These are phyloP conservation scores for Chlorophyllum brunneum DNA, from an alignment of 768 basidiomycete species.

Conservation along the genomic window DNA sequence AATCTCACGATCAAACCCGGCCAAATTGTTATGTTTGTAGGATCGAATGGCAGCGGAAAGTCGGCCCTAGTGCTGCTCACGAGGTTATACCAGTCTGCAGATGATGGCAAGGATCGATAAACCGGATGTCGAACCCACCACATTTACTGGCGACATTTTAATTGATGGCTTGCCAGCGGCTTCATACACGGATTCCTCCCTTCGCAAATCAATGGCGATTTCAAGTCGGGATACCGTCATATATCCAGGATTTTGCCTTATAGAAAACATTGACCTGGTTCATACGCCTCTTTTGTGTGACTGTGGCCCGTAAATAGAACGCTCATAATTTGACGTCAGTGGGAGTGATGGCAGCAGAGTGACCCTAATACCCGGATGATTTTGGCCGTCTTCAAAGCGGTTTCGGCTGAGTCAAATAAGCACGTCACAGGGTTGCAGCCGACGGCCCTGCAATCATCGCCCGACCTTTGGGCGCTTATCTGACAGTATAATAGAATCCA, in stretches of 20 bases:
- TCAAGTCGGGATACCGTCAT: conserved; percentile 33
- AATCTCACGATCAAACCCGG: conserved; percentile 33
- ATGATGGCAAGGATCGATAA: no score
- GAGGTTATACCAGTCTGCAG: conserved; percentile 28
- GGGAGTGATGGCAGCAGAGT: no score
- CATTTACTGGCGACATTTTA: conserved; percentile 27
- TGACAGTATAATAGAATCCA: no score
- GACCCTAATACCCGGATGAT: no score
- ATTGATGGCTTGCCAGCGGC: conserved; percentile 29
- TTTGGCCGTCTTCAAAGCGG: no score
- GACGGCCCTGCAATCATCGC: no score
- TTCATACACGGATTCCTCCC: conserved; percentile 23
- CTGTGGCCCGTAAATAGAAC: no score
- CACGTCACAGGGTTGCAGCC: no score
- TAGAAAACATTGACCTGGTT: conserved; percentile 34
- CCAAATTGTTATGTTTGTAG: conserved; percentile 36
- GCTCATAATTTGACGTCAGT: no score
- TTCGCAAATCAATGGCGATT: conserved; percentile 30
- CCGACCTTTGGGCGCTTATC: no score
- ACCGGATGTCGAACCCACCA: not conserved
- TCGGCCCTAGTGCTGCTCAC: conserved; percentile 33
- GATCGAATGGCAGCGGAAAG: conserved; percentile 38
- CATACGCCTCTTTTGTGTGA: not conserved
- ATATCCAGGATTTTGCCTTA: conserved; percentile 28
- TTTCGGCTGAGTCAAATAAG: no score